Percentiles rank a stretch among this genome's conserved stretches.
Conservation (phyloP, 2,329 filamentous ascomycete genomes). For the Nigrospora osmanthi region DNA sequence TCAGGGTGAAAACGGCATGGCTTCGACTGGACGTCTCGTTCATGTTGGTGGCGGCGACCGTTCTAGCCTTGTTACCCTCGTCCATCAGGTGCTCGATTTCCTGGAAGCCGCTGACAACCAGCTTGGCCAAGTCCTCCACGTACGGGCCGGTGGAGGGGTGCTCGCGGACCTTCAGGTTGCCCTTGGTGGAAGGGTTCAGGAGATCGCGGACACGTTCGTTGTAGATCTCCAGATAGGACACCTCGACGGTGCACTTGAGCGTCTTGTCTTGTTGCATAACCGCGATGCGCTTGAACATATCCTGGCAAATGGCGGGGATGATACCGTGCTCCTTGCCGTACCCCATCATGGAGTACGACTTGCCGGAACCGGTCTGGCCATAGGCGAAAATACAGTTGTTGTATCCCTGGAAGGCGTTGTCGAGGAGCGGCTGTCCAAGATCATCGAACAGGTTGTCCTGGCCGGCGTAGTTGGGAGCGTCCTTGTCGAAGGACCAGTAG, state of each 20-base stretch:
- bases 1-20: conserved; percentile 95
- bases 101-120: conserved; percentile 85
- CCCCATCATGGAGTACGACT: conserved; percentile 99
- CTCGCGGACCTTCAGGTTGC: conserved; percentile 93
- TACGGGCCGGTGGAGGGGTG: conserved; percentile 97
- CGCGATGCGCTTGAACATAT: conserved; percentile 89
- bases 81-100: conserved; percentile 99
- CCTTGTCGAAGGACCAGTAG: conserved; percentile 94
- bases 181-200: conserved; percentile 90
- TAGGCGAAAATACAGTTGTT: conserved; percentile 99
- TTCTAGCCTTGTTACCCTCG: conserved; percentile 97
- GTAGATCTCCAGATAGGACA: conserved; percentile 98
- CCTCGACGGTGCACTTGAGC: conserved; percentile 85
- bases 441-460: conserved; percentile 87
- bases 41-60: conserved; percentile 98
- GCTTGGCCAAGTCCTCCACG: conserved; percentile 92
- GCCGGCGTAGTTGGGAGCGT: conserved; percentile 74
- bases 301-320: conserved; percentile 92
- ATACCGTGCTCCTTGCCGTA: conserved; percentile 94
- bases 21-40: conserved; percentile 98
- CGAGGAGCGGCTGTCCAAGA: conserved; percentile 79
- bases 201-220: conserved; percentile 95
- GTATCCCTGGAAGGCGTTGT: conserved; percentile 97
- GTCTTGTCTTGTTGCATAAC: conserved; percentile 64
- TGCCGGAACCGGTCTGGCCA: conserved; percentile 95